phyloP scores from a whole-genome alignment of 805 yeast genomes.

The Candida taoyuanica region DNA sequence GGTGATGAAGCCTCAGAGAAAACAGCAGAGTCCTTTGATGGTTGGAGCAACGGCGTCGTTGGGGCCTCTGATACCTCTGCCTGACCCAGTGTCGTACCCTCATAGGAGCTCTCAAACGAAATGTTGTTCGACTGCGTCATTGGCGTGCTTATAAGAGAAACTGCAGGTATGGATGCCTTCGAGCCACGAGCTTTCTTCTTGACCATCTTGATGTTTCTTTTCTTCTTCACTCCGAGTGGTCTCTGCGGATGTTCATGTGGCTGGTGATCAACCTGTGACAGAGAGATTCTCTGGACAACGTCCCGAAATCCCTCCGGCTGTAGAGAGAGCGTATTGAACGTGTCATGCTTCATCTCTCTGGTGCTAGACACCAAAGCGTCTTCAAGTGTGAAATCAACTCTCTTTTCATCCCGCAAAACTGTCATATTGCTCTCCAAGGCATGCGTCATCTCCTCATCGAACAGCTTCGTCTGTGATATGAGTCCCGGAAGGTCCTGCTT shows the following conservation, averaged over 20 bases:
- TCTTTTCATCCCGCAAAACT: not conserved
- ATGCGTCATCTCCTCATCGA: slow-evolving; percentile 8
- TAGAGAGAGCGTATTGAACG: slow-evolving; percentile 22
- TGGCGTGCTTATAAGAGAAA: not conserved
- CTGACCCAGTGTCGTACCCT: not conserved
- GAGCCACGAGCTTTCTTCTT: slow-evolving; percentile 3
- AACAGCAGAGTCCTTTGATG: not conserved
- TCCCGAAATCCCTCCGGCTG: slow-evolving; percentile 15
- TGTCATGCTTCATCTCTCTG: slow-evolving; percentile 4
- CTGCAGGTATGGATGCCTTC: not conserved
- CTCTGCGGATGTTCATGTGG: not conserved
- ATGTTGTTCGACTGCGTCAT: not conserved
- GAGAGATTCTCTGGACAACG: slow-evolving; percentile 16
- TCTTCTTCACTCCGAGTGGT: slow-evolving; percentile 8
- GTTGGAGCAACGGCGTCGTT: not conserved
- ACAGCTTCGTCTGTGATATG: slow-evolving; percentile 13
- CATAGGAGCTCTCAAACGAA: not conserved
- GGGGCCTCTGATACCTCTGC: not conserved
- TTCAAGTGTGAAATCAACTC: slow-evolving; percentile 1
- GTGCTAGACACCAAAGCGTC: not conserved
- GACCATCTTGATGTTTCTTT: slow-evolving; percentile 22
- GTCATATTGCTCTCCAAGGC: not conserved
- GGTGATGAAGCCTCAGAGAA: slow-evolving; percentile 13
- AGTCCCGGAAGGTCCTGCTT: slow-evolving; percentile 24
- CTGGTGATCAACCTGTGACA: slow-evolving; percentile 9